Base-by-base conservation (phyloP, 805 yeast genomes). In the Kodamaea hsintzibuensis region DNA sequence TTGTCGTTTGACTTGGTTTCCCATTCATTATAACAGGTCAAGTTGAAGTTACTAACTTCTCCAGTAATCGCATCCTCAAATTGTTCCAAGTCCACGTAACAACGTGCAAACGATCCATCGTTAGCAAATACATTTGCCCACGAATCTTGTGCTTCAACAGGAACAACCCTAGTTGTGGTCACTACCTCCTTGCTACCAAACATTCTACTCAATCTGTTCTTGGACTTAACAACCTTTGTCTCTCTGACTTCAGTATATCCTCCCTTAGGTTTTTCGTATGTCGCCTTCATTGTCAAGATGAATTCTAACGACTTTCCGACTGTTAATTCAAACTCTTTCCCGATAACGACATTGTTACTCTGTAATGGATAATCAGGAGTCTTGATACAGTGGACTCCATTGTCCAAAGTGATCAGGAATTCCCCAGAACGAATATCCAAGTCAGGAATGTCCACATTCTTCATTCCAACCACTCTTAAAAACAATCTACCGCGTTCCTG, bases 21-120 rank as follows among this genome's bases (percentile, higher is more conserved):
- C 98, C 98, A 93, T 66, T 91, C 96, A 64, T 91, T 91, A 67
- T 82, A 83, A 59, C 91, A 80, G 8, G 86, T 82, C 44, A 90
- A 63, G 44, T 78, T 75, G 64, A 83, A 83, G 47, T 74, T 76
- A 53, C 74, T 72, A 0, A 83, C 74, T 47, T 71, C 67, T 14
- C 89, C 87, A 14, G 79, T 81, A 46, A 88, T 74, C 30, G 77
- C 78, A 17, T 77, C 69, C 61, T 85, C 85, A 60, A 81, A 80
- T 53, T 81, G 82, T 19, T 79, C 78, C 61, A 88, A 86, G 46
- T 80, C 80, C 51, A 92, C 75, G 60, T 86, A 84, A 51, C 88
- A 82, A 62, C 93, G 79, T 7, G 91, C 97, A 77, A 89, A 91
- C 38, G 97, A 89, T 1, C 98, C 98, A 67, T 91, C 96, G 35